phyloP scores from a whole-genome alignment of 73 alveolate species.

The Tetrahymena elliotti region DNA sequence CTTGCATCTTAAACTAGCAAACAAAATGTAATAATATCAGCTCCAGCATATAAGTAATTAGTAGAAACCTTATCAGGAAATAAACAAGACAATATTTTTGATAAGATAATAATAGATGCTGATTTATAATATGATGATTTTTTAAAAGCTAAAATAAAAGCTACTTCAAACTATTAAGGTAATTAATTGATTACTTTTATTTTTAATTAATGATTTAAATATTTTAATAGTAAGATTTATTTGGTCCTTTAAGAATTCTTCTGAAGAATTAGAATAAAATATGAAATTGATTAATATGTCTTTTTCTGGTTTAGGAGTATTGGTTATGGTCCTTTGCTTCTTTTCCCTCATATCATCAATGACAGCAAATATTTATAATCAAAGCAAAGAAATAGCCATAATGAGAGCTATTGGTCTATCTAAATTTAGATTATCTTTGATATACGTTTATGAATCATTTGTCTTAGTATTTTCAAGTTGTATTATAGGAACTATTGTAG shows the following conservation, averaged over 20 bases:
- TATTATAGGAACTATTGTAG: constrained; percentile 87
- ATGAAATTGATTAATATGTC: constrained; percentile 48
- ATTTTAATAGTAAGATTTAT: not conserved
- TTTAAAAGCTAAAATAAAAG: not conserved
- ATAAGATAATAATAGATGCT: not conserved
- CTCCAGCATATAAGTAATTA: constrained; percentile 1
- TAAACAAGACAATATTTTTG: not conserved
- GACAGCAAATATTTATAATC: constrained; percentile 91
- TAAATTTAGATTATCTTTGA: constrained; percentile 55
- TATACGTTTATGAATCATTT: constrained; percentile 89
- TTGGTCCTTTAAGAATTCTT: not conserved
- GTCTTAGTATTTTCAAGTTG: constrained; percentile 82
- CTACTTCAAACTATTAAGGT: not conserved
- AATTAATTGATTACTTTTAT: not conserved
- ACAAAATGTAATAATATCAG: constrained; percentile 11
- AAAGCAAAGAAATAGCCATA: constrained; percentile 90
- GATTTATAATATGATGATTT: not conserved
- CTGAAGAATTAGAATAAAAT: constrained; percentile 10
- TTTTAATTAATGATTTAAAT: not conserved
- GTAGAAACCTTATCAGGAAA: not conserved
- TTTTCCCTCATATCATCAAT: constrained; percentile 91
- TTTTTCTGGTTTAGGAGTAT: constrained; percentile 67
- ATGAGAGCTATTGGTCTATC: constrained; percentile 88
- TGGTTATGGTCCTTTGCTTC: constrained; percentile 88
- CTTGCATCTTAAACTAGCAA: not conserved